Base-by-base conservation (phyloP, 805 yeast genomes). In the Nakazawaea ishiwadae region DNA sequence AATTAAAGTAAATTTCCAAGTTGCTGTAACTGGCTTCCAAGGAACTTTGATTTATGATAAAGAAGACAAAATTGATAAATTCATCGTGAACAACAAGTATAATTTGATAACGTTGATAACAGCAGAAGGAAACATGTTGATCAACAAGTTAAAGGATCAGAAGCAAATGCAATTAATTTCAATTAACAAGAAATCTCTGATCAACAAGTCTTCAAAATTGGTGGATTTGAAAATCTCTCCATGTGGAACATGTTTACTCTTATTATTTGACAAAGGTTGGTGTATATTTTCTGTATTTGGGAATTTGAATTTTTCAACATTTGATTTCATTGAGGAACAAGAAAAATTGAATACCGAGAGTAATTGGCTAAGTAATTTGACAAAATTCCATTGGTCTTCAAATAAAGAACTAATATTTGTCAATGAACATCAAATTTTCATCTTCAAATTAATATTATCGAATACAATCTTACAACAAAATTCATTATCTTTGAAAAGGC, bases 231-330 rank as follows among this genome's bases (percentile, higher is more conserved):
- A 40, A 4, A 23, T 58, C 8, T 47, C 51, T 32, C 59, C 59
- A 1, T 48, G 51, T 37, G 63, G 62, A 5, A 54, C 55, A 28
- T 51, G 59, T 11, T 31, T 61, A 20, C 38, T 62, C 4, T 40
- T 52, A 4, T 37, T 54, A 9, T 61, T 47, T 40, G 48, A 48
- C 15, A 58, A 57, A 32, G 79, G 79, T 4, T 76, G 79, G 79
- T 65, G 65, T 36, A 44, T 71, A 19, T 63, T 61, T 45, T 71
- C 80, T 3, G 65, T 64, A 12, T 60, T 73, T 27, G 81, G 81
- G 1, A 68, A 71, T 48, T 53, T 66, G 29, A 63, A 59, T 27
- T 66, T 68, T 32, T 63, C 71, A 8, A 60, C 76, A 4, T 62
- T 60, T 45, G 66, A 63, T 41, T 56, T 54, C 43, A 19, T 21